phyloP scores from a whole-genome alignment of 495 filamentous ascomycete genomes.

The Podospora conica region DNA sequence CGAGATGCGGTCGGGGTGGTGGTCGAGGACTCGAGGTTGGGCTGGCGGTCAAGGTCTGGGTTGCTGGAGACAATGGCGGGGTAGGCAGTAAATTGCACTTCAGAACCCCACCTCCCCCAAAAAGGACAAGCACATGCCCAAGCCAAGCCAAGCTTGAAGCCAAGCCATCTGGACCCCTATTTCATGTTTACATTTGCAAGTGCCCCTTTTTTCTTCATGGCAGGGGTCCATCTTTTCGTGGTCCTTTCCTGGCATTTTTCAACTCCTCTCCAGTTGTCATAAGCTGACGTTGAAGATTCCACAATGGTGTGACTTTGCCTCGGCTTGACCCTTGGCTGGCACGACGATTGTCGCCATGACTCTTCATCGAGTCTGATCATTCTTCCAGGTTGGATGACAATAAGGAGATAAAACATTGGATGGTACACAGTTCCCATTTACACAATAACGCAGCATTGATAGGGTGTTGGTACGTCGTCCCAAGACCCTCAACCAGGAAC shows the following conservation, averaged over 20 bases:
- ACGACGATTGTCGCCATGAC: too few relatives aligned
- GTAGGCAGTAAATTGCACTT: neutral
- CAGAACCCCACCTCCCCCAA: neutral
- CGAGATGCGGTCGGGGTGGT: neutral
- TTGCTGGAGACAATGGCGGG: neutral
- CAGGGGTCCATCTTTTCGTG: neutral
- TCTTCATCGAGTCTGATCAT: too few relatives aligned
- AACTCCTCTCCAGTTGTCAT: neutral
- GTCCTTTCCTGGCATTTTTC: neutral
- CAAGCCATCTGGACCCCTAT: neutral
- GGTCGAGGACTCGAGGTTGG: neutral
- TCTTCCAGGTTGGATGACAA: too few relatives aligned
- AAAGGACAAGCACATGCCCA: neutral
- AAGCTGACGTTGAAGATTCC: too few relatives aligned
- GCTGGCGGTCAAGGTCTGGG: conserved; percentile 1
- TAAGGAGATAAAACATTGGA: too few relatives aligned
- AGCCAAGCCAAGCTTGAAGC: too few relatives aligned
- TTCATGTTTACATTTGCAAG: neutral
- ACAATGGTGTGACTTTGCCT: neutral
- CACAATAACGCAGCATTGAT: too few relatives aligned
- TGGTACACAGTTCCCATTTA: too few relatives aligned
- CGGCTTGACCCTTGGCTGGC: too few relatives aligned
- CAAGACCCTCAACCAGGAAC: too few relatives aligned
- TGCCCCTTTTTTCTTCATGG: too few relatives aligned
- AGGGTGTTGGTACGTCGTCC: too few relatives aligned